These are phyloP conservation scores for Aspergillus cristatus DNA, from an alignment of 495 filamentous ascomycete genomes.

Conservation along the genomic window DNA sequence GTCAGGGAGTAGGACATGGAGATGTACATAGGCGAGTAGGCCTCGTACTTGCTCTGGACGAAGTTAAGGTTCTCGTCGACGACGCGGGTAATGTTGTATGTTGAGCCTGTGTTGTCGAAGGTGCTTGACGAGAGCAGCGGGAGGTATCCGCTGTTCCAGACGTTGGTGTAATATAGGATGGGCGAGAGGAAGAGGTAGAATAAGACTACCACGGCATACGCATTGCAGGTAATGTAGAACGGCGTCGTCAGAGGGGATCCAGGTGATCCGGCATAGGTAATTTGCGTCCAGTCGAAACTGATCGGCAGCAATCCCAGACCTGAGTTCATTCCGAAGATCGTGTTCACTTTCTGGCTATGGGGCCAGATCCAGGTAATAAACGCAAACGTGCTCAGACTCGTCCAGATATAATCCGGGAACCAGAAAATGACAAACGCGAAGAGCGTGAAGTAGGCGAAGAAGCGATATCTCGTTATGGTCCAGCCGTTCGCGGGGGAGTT, in stretches of 20 bases:
- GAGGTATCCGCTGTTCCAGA: conserved; percentile 44
- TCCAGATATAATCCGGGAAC: conserved; percentile 67
- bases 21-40: conserved; percentile 55
- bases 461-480: conserved; percentile 45
- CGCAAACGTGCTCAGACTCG: conserved; percentile 52
- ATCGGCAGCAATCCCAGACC: conserved; percentile 70
- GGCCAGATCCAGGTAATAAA: conserved; percentile 55
- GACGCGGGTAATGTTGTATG: conserved; percentile 47
- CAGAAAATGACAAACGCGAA: conserved; percentile 55
- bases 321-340: conserved; percentile 61
- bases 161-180: conserved; percentile 44
- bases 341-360: conserved; percentile 49
- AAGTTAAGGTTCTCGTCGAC: conserved; percentile 42
- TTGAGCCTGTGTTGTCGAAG: conserved; percentile 52
- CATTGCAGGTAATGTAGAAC: conserved; percentile 54
- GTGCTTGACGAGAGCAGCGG: conserved; percentile 51
- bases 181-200: conserved; percentile 45
- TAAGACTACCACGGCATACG: conserved; percentile 44
- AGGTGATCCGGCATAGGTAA: conserved; percentile 39
- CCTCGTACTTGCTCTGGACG: conserved; percentile 44
- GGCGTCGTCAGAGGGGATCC: conserved; percentile 50
- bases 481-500: conserved; percentile 43
- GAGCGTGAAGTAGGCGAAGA: conserved; percentile 41
- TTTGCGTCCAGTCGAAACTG: conserved; percentile 59
- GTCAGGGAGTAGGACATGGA: conserved; percentile 54